phyloP scores from a whole-genome alignment of 2,329 filamentous ascomycete species.

The Talaromyces rugulosus region DNA sequence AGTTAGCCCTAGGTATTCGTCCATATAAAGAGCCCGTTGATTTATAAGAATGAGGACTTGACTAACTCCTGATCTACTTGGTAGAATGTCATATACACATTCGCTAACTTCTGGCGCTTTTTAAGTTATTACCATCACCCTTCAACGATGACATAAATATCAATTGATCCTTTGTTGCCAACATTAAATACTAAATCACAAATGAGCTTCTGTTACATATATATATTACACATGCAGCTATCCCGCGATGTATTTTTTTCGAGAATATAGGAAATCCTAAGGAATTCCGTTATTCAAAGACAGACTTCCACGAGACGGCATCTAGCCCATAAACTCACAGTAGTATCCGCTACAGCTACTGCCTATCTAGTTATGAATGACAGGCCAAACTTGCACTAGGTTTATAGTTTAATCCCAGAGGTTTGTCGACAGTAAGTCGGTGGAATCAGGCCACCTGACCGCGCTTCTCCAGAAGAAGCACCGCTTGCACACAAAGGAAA shows the following conservation, averaged over 20 bases:
- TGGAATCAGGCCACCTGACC: too few species aligned
- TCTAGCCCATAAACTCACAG: too few species aligned
- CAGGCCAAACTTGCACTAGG: background rate
- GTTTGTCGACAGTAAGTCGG: too few species aligned
- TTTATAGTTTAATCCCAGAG: background rate
- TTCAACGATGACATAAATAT: background rate
- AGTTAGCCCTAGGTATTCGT: background rate
- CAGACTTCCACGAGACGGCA: too few species aligned
- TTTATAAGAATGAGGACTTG: background rate
- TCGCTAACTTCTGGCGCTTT: too few species aligned
- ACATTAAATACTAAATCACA: background rate
- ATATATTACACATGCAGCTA: background rate
- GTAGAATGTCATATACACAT: background rate
- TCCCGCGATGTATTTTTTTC: background rate
- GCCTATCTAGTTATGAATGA: background rate
- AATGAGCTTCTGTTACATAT: background rate
- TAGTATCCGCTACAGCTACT: too few species aligned
- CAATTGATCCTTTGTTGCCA: background rate
- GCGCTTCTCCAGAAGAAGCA: too few species aligned
- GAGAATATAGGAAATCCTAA: background rate
- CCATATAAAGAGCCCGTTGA: background rate
- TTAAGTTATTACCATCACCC: background rate
- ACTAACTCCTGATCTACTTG: background rate
- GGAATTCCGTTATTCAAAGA: background rate
- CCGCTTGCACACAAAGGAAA: too few species aligned